Evolutionary conservation across 768 basidiomycete species (phyloP).

Genomic region (Pisolithus marmoratus): DNA sequence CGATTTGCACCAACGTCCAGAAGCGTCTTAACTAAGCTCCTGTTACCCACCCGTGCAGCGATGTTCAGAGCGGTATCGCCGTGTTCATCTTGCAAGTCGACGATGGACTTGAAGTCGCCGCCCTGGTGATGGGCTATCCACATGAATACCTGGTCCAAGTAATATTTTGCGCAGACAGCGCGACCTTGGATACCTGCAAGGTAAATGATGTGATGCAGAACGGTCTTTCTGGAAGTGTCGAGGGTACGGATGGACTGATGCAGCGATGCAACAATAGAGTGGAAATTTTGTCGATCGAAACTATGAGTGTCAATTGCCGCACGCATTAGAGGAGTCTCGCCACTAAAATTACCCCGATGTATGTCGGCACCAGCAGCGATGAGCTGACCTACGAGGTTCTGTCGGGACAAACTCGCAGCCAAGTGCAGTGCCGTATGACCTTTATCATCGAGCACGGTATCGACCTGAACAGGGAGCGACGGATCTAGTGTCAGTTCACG

Average conservation of each 20-base stretch:
- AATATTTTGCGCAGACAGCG: constrained; percentile 78
- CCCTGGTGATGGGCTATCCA: constrained; percentile 77
- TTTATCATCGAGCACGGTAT: constrained; percentile 88
- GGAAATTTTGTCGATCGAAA: constrained; percentile 73
- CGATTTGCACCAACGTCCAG: constrained; percentile 92
- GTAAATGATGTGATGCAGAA: constrained; percentile 87
- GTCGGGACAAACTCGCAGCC: constrained; percentile 79
- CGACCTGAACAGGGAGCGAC: constrained; percentile 47
- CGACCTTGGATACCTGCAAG: constrained; percentile 90
- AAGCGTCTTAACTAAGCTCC: constrained; percentile 77
- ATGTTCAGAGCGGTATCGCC: constrained; percentile 96
- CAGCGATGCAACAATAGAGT: constrained; percentile 55
- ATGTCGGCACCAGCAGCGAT: constrained; percentile 79
- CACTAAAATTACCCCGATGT: constrained; percentile 85
- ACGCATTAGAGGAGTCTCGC: constrained; percentile 92
- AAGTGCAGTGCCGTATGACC: constrained; percentile 94
- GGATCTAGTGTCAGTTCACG: constrained; percentile 53
- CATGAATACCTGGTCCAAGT: constrained; percentile 83
- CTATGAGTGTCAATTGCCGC: constrained; percentile 87
- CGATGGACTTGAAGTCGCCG: constrained; percentile 70
- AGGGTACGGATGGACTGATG: constrained; percentile 78
- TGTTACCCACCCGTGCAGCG: constrained; percentile 89
- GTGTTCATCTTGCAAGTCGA: constrained; percentile 90
- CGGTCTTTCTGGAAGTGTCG: constrained; percentile 79
- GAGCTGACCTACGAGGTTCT: constrained; percentile 61